Evolutionary conservation across 108 stramenopile species (phyloP).

Genomic region (Cyclotella kingstonii): DNA sequence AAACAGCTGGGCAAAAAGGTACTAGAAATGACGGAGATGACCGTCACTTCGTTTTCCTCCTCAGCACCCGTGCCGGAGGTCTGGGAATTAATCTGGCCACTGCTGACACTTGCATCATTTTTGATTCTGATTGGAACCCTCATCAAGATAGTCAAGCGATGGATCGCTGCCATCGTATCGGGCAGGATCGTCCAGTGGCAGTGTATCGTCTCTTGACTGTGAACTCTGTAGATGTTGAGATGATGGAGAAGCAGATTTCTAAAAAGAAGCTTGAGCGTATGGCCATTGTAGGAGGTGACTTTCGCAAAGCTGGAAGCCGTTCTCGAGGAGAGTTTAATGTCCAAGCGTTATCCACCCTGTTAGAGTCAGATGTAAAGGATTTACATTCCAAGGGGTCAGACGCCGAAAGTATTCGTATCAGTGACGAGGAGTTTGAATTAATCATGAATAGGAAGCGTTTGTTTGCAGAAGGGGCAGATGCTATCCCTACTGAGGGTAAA

Average conservation of each 20-base stretch:
- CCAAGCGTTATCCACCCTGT: conserved; percentile 65
- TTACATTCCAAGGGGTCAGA: conserved; percentile 68
- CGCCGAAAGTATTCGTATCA: conserved; percentile 72
- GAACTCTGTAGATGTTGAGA: conserved; percentile 96
- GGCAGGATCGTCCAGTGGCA: conserved; percentile 89
- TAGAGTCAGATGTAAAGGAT: conserved; percentile 90
- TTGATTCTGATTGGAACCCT: conserved; percentile 99
- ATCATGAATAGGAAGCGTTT: conserved; percentile 86
- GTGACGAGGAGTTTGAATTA: conserved; percentile 83
- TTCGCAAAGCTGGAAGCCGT: conserved; percentile 85
- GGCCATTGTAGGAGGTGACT: conserved; percentile 95
- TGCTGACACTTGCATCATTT: conserved; percentile 98
- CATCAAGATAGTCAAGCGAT: conserved; percentile 90
- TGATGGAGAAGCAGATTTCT: conserved; percentile 97
- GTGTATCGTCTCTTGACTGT: conserved; percentile 94
- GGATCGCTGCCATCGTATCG: conserved; percentile 94
- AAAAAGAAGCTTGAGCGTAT: conserved; percentile 96
- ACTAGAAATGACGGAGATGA: conserved; percentile 67
- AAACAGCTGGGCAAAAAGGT: conserved; percentile 64
- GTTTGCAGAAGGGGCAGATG: conserved; percentile 66
- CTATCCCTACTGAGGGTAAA: conserved; percentile 80
- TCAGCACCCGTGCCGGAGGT: conserved; percentile 96
- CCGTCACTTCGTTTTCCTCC: conserved; percentile 87
- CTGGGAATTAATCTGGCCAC: conserved; percentile 94
- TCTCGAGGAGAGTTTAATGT: conserved; percentile 74